phyloP scores from a whole-genome alignment of 495 filamentous ascomycete species.

The Halenospora varia region DNA sequence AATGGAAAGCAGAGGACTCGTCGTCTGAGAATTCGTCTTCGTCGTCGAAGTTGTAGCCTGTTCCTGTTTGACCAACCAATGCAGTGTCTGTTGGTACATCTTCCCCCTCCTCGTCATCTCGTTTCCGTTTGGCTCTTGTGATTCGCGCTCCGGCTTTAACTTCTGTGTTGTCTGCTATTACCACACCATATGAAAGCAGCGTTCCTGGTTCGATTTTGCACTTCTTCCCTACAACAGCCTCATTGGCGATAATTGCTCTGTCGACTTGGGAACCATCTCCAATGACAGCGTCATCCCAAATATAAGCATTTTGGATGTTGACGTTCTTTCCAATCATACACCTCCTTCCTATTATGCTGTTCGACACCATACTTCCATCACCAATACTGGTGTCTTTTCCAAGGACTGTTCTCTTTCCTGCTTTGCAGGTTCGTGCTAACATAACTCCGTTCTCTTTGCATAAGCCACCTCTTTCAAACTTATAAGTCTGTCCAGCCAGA shows the following conservation, averaged over 20 bases:
- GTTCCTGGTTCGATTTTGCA: slow-evolving; percentile 66
- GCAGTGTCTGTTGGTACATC: slow-evolving; percentile 46
- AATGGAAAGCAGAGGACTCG: slow-evolving; percentile 30
- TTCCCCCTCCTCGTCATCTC: slow-evolving; percentile 28
- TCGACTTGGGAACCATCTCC: slow-evolving; percentile 66
- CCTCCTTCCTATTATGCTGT: slow-evolving; percentile 74
- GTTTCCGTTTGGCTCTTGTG: slow-evolving; percentile 46
- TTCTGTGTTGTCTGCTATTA: slow-evolving; percentile 54
- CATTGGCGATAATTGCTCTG: slow-evolving; percentile 72
- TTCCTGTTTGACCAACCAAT: slow-evolving; percentile 55
- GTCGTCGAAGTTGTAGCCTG: slow-evolving; percentile 42
- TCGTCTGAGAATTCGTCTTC: slow-evolving; percentile 47
- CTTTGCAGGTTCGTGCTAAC: slow-evolving; percentile 64
- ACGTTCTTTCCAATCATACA: slow-evolving; percentile 86
- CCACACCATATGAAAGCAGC: slow-evolving; percentile 75
- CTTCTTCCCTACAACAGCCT: slow-evolving; percentile 63
- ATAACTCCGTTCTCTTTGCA: slow-evolving; percentile 70
- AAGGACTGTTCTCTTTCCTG: slow-evolving; percentile 57
- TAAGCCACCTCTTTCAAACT: slow-evolving; percentile 55
- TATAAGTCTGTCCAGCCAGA: slow-evolving; percentile 69
- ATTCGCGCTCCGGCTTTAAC: slow-evolving; percentile 50
- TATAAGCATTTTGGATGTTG: slow-evolving; percentile 71
- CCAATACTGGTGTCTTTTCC: slow-evolving; percentile 75
- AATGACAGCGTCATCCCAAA: slow-evolving; percentile 83
- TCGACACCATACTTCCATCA: slow-evolving; percentile 59